Evolutionary conservation across 345 rosid species (phyloP).

Genomic region (Camelina hispida): DNA sequence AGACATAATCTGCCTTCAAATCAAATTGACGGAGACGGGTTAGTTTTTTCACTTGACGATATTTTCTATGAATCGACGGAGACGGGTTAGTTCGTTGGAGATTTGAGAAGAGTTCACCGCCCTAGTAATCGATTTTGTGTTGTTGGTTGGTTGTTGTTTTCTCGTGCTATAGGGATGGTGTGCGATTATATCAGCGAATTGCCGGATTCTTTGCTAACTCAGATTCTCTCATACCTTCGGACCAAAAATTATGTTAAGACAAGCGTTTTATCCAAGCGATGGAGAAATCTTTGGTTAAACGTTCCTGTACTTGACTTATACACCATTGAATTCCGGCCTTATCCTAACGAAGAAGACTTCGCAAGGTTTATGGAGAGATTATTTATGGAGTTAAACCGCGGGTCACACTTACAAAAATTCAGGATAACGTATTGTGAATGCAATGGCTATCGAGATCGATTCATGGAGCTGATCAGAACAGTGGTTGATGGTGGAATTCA

Average conservation of each 20-base stretch:
- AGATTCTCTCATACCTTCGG: slow-evolving; percentile 32
- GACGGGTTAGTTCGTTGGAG: too few relatives aligned
- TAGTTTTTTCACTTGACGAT: too few relatives aligned
- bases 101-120: too few relatives aligned
- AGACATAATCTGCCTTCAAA: too few relatives aligned
- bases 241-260: slow-evolving; percentile 32
- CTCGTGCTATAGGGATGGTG: too few relatives aligned
- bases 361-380: neutral
- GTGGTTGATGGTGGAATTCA: slow-evolving; percentile 9
- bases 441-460: neutral
- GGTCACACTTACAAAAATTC: neutral
- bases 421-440: neutral
- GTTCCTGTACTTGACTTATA: slow-evolving; percentile 21
- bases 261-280: slow-evolving; percentile 25
- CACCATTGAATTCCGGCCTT: neutral
- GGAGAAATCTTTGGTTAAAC: slow-evolving; percentile 19
- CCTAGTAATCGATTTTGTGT: too few relatives aligned
- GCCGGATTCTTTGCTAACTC: slow-evolving; percentile 20
- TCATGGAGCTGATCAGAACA: neutral
- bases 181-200: slow-evolving; percentile 16
- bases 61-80: too few relatives aligned
- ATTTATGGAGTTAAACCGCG: neutral
- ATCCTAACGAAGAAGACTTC: neutral
- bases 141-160: too few relatives aligned
- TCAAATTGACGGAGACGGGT: neutral